phyloP scores from a whole-genome alignment of 106 monocot species.

The Amphibolis antarctica region DNA sequence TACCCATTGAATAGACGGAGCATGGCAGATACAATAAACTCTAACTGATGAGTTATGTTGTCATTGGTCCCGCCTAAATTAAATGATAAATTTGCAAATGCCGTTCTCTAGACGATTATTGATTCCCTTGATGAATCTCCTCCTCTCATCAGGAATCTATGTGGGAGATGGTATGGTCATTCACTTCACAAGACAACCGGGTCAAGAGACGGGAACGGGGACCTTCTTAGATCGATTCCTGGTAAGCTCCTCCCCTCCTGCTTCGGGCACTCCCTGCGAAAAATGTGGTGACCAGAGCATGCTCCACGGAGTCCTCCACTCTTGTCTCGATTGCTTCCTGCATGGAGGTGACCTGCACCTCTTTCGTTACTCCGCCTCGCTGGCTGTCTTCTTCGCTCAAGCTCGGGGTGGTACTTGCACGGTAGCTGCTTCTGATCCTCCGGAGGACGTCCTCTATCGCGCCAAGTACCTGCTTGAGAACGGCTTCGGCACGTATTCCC shows the following conservation, averaged over 20 bases:
- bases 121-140: too few relatives aligned
- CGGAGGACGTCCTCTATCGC: constrained; percentile 42
- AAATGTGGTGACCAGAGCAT: constrained; percentile 52
- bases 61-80: too few relatives aligned
- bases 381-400: constrained; percentile 59
- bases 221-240: constrained; percentile 43
- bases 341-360: constrained; percentile 39
- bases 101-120: too few relatives aligned
- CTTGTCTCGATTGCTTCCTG: constrained; percentile 82
- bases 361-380: constrained; percentile 56
- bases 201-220: too few relatives aligned
- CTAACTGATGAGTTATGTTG: too few relatives aligned
- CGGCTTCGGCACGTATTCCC: constrained; percentile 69
- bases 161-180: too few relatives aligned
- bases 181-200: too few relatives aligned
- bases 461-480: constrained; percentile 52
- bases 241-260: constrained; percentile 42
- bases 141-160: too few relatives aligned
- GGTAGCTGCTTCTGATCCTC: constrained; percentile 46
- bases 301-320: constrained; percentile 53
- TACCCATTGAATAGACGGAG: too few relatives aligned
- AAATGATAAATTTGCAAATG: too few relatives aligned
- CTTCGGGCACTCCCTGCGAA: constrained; percentile 23
- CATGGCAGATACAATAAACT: too few relatives aligned
- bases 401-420: constrained; percentile 84